Conservation (phyloP, 305 asterid genomes). For the Andrographis paniculata region DNA sequence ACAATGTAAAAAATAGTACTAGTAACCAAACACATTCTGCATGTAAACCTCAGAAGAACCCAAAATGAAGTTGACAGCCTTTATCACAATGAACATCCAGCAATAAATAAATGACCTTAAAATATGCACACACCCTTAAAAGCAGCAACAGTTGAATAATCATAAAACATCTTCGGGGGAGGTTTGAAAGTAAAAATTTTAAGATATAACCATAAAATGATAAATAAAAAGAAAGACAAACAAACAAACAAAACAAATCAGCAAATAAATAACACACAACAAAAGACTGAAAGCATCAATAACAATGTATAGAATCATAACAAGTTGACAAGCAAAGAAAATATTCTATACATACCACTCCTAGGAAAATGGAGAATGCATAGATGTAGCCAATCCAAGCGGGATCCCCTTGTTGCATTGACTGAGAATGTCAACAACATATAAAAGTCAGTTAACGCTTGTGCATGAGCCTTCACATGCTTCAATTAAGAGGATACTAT, state of each 20-base stretch:
- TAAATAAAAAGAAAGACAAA: too few relatives aligned
- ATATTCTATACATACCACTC: conserved; percentile 63
- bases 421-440: conserved; percentile 40
- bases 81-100: not conserved
- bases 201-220: too few relatives aligned
- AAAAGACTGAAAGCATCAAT: conserved; percentile 11
- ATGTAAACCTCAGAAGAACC: not conserved
- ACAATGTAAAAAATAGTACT: not conserved
- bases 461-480: conserved; percentile 16
- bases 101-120: not conserved
- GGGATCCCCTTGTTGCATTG: conserved; percentile 76
- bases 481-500: too few relatives aligned
- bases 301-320: conserved; percentile 5
- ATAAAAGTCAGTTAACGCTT: too few relatives aligned
- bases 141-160: too few relatives aligned
- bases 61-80: too few relatives aligned
- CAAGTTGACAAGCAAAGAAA: conserved; percentile 14
- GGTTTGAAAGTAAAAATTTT: too few relatives aligned
- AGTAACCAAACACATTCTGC: not conserved
- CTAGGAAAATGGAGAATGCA: conserved; percentile 74
- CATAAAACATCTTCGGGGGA: too few relatives aligned
- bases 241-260: too few relatives aligned
- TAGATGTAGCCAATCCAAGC: conserved; percentile 82
- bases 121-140: too few relatives aligned
- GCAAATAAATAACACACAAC: too few relatives aligned